A percentile compares a stretch with the other conserved stretches of the same genome.
phyloP scores from a whole-genome alignment of 257 asterid species.

The Verbascum thapsus region DNA sequence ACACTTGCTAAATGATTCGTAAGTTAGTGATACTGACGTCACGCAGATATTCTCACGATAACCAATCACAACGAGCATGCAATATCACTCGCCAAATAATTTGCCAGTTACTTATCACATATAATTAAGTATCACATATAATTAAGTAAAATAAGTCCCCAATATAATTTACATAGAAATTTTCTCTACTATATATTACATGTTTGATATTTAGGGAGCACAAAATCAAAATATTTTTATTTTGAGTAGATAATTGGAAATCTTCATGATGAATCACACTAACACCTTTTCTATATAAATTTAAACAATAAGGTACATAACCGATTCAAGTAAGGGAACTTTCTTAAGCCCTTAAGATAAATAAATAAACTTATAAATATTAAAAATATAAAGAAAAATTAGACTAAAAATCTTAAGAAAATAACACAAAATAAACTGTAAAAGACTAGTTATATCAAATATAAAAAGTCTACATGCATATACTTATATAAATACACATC shows the following conservation, averaged over 20 bases:
- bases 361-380: neutral
- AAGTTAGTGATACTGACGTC: too few species aligned
- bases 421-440: neutral
- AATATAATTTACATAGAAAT: neutral
- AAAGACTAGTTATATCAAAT: conserved; percentile 6
- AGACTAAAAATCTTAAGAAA: neutral
- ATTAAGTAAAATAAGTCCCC: neutral
- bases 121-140: too few species aligned
- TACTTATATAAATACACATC: neutral
- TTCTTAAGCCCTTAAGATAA: neutral
- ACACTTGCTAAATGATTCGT: neutral
- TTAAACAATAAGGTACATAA: conserved; percentile 2
- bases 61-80: too few species aligned
- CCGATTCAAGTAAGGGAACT: conserved; percentile 28
- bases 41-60: too few species aligned
- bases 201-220: neutral
- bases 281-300: conserved; percentile 26
- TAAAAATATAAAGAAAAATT: neutral
- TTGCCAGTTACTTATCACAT: neutral
- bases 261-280: conserved; percentile 16
- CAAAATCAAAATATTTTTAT: conserved; percentile 24
- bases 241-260: conserved; percentile 30
- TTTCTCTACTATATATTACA: neutral
- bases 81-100: too few species aligned
- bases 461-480: conserved; percentile 21